A percentile compares a stretch with the other conserved stretches of the same genome.
Conservation (phyloP, 2,329 filamentous ascomycete genomes). For the Ophiostoma perfectum region DNA sequence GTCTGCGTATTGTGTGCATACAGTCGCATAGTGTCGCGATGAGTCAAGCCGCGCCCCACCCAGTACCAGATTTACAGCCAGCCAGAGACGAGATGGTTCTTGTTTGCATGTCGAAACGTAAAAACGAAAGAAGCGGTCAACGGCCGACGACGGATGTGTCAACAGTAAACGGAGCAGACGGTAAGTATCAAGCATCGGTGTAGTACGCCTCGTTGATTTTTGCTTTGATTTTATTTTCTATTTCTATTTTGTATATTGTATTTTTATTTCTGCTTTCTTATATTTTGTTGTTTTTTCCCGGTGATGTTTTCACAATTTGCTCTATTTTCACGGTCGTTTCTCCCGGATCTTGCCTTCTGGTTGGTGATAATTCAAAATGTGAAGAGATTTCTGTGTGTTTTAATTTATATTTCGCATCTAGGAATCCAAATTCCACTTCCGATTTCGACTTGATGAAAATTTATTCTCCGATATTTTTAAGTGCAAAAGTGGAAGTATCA, state of each 20-base stretch:
- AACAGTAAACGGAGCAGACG: not conserved
- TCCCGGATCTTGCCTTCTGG: too few species aligned
- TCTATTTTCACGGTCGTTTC: not conserved
- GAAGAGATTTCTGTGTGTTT: not conserved
- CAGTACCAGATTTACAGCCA: constrained; percentile 5
- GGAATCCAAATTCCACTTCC: too few species aligned
- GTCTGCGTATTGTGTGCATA: too few species aligned
- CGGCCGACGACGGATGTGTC: constrained; percentile 4
- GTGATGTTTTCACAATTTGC: not conserved
- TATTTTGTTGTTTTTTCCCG: not conserved
- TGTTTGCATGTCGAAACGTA: not conserved
- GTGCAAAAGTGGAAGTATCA: too few species aligned
- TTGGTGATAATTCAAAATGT: not conserved
- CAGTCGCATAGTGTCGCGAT: not conserved
- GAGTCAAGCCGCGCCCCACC: not conserved
- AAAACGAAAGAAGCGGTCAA: not conserved
- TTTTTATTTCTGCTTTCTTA: not conserved
- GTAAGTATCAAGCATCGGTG: not conserved
- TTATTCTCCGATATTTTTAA: too few species aligned
- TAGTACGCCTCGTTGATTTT: not conserved
- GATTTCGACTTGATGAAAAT: too few species aligned
- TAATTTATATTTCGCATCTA: not conserved
- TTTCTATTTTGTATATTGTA: not conserved
- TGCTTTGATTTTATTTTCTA: not conserved
- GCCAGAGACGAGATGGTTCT: not conserved